Evolutionary conservation across 1,284 basidiomycete genomes (phyloP), one percentile per base, ranked within the genome.

Genomic region (Wallemia ichthyophaga): DNA sequence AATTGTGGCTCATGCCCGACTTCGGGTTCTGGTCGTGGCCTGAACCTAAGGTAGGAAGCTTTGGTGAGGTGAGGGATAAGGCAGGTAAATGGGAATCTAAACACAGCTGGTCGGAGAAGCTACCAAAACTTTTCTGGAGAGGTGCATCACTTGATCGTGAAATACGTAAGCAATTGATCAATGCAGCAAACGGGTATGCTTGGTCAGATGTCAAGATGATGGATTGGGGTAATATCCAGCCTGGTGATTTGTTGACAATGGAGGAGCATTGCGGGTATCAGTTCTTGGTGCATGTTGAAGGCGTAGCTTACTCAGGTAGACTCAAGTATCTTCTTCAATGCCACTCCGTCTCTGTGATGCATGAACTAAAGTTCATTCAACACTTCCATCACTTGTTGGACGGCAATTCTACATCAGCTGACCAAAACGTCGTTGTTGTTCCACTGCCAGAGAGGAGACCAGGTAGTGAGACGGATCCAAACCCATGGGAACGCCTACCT

Each of bases 331-430:
- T 71, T 28, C 68, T 67, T 27, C 66, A 67, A 60, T 71, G 70
- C 60, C 64, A 66, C 11, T 69, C 69, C 15, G 68, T 71, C 54
- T 62, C 69, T 23, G 63, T 71, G 19, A 61, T 63, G 11, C 68
- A 69, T 57, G 64, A 64, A 9, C 33, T 68, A 26, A 57, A 64
- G 56, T 68, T 62, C 21, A 63, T 65, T 11, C 69, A 71, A 60
- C 70, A 71, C 60, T 71, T 67, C 60, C 69, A 71, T 59, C 70
- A 70, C 60, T 63, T 70, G 21, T 62, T 70, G 58, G 65, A 68
- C 61, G 58, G 59, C 27, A 57, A 63, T 37, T 62, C 65, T 15
- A 58, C 58, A 5, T 66, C 69, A 25, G 66, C 68, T 0, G 37
- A 65, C 19, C 69, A 71, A 54, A 71, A 71, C 61, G 67, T 70